Evolutionary conservation across 2,329 filamentous ascomycete genomes (phyloP).

Genomic region (Amauroascus verrucosus): DNA sequence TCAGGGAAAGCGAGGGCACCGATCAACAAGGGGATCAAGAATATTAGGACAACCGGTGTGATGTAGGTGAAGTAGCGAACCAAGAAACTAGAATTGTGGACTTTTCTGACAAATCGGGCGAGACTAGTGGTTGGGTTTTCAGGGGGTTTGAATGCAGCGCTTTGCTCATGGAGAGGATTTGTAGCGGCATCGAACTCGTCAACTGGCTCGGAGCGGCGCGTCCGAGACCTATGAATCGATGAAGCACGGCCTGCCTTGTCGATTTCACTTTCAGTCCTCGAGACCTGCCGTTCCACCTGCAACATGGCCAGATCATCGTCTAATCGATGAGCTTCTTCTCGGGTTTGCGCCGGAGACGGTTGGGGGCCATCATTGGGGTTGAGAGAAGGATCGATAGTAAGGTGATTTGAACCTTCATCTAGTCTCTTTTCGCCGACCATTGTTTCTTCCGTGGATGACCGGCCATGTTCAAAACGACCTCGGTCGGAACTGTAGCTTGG

Average conservation of each 20-base stretch:
- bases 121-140: conserved; percentile 52
- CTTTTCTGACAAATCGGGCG: conserved; percentile 53
- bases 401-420: not conserved
- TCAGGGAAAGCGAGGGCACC: conserved; percentile 50
- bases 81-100: conserved; percentile 56
- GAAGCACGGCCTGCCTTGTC: conserved; percentile 26
- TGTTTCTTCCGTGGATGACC: conserved; percentile 1
- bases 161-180: conserved; percentile 58
- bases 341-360: conserved; percentile 45
- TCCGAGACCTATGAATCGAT: conserved; percentile 44
- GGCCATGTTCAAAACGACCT: not conserved
- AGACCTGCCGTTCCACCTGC: conserved; percentile 49
- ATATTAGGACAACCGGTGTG: conserved; percentile 50
- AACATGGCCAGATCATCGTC: conserved; percentile 58
- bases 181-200: conserved; percentile 60
- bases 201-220: conserved; percentile 45
- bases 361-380: conserved; percentile 1
- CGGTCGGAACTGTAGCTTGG: conserved; percentile 4
- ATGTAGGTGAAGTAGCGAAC: conserved; percentile 65
- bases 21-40: conserved; percentile 59
- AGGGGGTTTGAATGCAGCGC: conserved; percentile 54
- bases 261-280: conserved; percentile 24
- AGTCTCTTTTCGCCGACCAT: not conserved
- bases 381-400: not conserved
- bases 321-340: conserved; percentile 51